These are phyloP conservation scores for Cephalotrichum gorgonifer DNA, from an alignment of 2,329 filamentous ascomycete genomes.

Conservation along the genomic window DNA sequence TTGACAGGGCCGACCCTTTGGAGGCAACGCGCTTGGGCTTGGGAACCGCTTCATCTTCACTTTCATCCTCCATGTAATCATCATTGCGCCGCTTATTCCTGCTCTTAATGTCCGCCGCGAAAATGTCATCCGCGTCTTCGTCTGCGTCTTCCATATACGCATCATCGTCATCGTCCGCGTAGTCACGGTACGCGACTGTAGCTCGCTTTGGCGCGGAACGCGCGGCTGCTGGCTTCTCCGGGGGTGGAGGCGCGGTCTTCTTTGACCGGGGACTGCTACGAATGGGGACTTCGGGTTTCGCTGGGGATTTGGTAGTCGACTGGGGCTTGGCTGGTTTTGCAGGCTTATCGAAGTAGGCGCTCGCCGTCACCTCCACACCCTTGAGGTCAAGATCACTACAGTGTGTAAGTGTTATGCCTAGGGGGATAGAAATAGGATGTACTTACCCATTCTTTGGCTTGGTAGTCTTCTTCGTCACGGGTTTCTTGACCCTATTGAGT, in stretches of 20 bases:
- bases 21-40: slow-evolving; percentile 48
- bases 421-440: neutral
- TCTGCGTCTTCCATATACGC: slow-evolving; percentile 58
- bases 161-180: slow-evolving; percentile 37
- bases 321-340: slow-evolving; percentile 25
- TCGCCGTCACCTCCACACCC: slow-evolving; percentile 42
- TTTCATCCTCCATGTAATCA: slow-evolving; percentile 63
- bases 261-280: slow-evolving; percentile 44
- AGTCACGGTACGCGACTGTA: slow-evolving; percentile 28
- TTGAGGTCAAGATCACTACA: slow-evolving; percentile 31
- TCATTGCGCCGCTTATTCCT: slow-evolving; percentile 60
- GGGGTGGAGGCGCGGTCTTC: slow-evolving; percentile 19
- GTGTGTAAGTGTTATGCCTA: slow-evolving; percentile 7
- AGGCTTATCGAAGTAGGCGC: slow-evolving; percentile 44
- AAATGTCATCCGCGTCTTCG: slow-evolving; percentile 69
- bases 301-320: slow-evolving; percentile 24
- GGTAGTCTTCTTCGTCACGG: slow-evolving; percentile 33
- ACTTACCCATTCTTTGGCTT: slow-evolving; percentile 47
- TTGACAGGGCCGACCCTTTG: slow-evolving; percentile 20
- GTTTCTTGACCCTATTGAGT: slow-evolving; percentile 40
- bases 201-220: slow-evolving; percentile 23
- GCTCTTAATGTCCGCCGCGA: slow-evolving; percentile 60
- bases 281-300: slow-evolving; percentile 31
- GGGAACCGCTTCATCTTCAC: slow-evolving; percentile 58
- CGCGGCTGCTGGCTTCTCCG: slow-evolving; percentile 12